Base-by-base conservation (phyloP, 2,329 filamentous ascomycete genomes). In the Alternaria dauci region DNA sequence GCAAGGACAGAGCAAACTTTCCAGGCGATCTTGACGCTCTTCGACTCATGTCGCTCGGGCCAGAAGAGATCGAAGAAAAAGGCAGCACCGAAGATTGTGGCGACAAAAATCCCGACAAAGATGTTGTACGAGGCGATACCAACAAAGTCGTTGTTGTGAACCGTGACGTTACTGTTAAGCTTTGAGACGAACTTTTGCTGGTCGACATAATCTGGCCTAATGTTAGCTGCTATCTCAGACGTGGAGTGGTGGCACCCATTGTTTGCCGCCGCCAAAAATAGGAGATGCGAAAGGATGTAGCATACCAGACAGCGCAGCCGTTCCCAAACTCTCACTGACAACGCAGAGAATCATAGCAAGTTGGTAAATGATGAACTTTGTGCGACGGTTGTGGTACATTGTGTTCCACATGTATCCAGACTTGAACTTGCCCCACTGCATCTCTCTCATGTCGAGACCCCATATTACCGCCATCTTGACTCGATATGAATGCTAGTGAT, bases 11-110 rank as follows among this genome's bases (percentile, higher is more conserved):
- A 82, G 62, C 80, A 84, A 11, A 83, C 78, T 67, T 81, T 84
- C 86, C 86, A 88, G 1, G 85, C 82, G n/a, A 81, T 66, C 50
- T 82, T 81, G 4, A 87, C 84, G 20, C 78, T 71, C 20, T 62
- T 70, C 4, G 78, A 81, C 62, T 88, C 86, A 9, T 79, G 71
- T 48, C 86, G 80, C 52, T 85, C 84, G 0, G 86, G 86, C 84
- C 85, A 88, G 76, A 87, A 87, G 4, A 88, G 81, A 68, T 88
- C 86, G 74, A 88, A 87, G 79, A 88, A 87, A 78, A 88, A 88
- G 0, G 82, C 86, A 0, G 82, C 81, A 23, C 85, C 85, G 67
- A 88, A 88, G 67, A 88, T 83, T 46, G 82, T 85, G 14, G 85
- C 85, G 8, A 87, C 82, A 18, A 82, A 85, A 32, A 88, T 79